Evolutionary conservation across 1,284 basidiomycete species (phyloP).

Genomic region (Boletus semigastroideus): DNA sequence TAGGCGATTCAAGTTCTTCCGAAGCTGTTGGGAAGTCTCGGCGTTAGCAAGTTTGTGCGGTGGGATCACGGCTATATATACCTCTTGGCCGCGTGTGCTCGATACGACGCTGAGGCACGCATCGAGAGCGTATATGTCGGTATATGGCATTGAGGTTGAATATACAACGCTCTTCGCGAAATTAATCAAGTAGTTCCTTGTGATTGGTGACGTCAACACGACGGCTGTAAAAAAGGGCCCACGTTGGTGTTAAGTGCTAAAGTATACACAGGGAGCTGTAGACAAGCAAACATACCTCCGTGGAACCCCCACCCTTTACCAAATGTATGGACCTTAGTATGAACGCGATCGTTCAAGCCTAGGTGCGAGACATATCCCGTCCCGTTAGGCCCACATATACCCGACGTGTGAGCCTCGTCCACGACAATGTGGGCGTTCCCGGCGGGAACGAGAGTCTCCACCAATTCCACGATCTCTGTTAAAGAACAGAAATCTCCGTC

Average conservation of each 20-base stretch:
- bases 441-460: neutral
- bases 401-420: constrained; percentile 1
- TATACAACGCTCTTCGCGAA: neutral
- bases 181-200: neutral
- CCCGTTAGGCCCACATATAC: neutral
- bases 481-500: constrained; percentile 61
- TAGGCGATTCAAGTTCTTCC: constrained; percentile 5
- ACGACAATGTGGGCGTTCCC: constrained; percentile 1
- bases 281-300: neutral
- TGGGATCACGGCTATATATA: neutral
- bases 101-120: neutral
- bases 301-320: neutral
- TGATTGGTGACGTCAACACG: neutral
- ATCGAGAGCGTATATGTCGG: neutral
- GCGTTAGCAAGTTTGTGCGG: neutral
- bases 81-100: neutral
- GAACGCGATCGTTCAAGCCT: neutral
- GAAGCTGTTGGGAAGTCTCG: constrained; percentile 12
- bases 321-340: neutral
- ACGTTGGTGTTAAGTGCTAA: neutral
- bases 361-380: neutral
- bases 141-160: constrained; percentile 1
- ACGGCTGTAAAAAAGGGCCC: neutral
- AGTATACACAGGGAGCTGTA: neutral
- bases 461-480: constrained; percentile 30